Evolutionary conservation across 139 green algal genomes (phyloP), one percentile per base, ranked within the genome.

Genomic region (Desmodesmus armatus): DNA sequence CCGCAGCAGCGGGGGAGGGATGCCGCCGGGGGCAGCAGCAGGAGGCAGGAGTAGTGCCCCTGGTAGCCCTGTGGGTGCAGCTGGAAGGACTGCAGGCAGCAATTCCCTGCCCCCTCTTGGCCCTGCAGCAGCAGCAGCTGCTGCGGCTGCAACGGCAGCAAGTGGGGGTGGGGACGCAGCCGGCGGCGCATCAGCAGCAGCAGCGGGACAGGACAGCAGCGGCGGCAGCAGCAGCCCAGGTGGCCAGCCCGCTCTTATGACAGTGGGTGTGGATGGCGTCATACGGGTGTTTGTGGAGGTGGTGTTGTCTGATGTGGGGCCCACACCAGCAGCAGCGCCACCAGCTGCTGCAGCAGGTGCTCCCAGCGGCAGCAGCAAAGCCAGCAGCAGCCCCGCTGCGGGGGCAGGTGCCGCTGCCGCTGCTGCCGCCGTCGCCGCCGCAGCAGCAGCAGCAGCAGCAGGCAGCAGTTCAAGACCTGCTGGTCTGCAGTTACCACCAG

Each of bases 221-320:
- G 33, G 78, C 60, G 5, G 62, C 58, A 39, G 13, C 62, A 53
- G 67, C 75, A 63, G 62, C 85, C 66, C 35, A 29, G 73, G 51
- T 27, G 37, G 65, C 33, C 87, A 94, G 60, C 89, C 90, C 4
- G 91, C 92, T 11, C 83, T 95, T 33, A 88, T 95, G 85, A 94
- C 92, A 2, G 85, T 92, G 5, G 87, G 88, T 7, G 80, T 77
- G 0, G 92, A 94, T 72, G 86, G 91, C 55, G 80, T 89, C 25
- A 89, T 95, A 23, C 89, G 92, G 17, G 89, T 95, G 15, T 95
- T 89, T 86, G 91, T 95, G 19, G 92, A 94, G 76, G 92, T 95
- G 0, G 77, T 90, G 33, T 87, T 91, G 79, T 47, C 82, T 55
- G 71, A 66, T n/a, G 44, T 79, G n/a, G 39, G 31, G 1, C 49